Conservation (phyloP, 2,329 filamentous ascomycete genomes). For the Neonectria ditissima region DNA sequence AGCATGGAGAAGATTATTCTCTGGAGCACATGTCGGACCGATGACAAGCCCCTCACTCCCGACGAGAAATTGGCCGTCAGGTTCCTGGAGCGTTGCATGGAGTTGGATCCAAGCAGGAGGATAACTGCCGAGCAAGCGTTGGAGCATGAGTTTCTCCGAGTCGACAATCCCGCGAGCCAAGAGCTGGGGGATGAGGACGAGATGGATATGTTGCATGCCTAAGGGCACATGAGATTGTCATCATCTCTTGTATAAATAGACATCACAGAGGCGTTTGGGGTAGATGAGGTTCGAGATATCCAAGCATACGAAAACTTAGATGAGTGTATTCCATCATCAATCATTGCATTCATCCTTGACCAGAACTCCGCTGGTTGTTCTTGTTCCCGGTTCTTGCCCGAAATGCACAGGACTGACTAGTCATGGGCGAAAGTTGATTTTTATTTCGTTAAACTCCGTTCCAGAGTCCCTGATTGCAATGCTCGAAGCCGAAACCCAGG, state of each 20-base stretch:
- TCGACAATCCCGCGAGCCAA: slow-evolving; percentile 46
- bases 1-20: slow-evolving; percentile 92
- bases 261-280: slow-evolving; percentile 27
- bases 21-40: slow-evolving; percentile 88
- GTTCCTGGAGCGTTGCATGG: slow-evolving; percentile 79
- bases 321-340: slow-evolving; percentile 27
- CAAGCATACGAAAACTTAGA: slow-evolving; percentile 32
- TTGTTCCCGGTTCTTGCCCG: slow-evolving; percentile 15
- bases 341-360: slow-evolving; percentile 16
- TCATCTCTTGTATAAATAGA: slow-evolving; percentile 25
- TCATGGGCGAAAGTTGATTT: slow-evolving; percentile 52
- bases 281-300: slow-evolving; percentile 32
- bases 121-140: slow-evolving; percentile 82
- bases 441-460: slow-evolving; percentile 56
- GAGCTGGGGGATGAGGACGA: slow-evolving; percentile 62
- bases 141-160: slow-evolving; percentile 74
- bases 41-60: slow-evolving; percentile 65
- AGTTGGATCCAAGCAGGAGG: slow-evolving; percentile 78
- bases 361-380: not conserved
- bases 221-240: slow-evolving; percentile 16
- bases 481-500: slow-evolving; percentile 55
- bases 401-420: slow-evolving; percentile 11
- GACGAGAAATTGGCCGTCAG: slow-evolving; percentile 80
- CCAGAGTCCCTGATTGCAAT: slow-evolving; percentile 57
- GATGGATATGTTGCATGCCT: slow-evolving; percentile 61